phyloP scores from a whole-genome alignment of 805 yeast species.

The Yarrowia osloensis region DNA sequence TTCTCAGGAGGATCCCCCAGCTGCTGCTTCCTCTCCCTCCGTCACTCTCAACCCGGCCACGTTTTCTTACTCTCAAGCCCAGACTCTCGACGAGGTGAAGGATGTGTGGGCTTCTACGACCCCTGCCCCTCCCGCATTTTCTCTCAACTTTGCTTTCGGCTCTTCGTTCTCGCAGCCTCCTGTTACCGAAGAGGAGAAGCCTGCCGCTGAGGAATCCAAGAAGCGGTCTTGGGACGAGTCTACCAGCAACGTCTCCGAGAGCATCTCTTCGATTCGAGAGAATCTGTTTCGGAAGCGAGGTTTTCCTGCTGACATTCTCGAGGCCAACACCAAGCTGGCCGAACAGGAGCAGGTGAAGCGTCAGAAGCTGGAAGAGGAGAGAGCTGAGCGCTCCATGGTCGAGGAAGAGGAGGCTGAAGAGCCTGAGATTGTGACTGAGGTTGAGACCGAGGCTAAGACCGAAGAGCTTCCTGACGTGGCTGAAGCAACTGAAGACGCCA shows the following conservation, averaged over 20 bases:
- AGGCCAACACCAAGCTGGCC: constrained; percentile 17
- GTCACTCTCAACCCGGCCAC: neutral
- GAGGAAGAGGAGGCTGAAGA: neutral
- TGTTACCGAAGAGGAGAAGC: neutral
- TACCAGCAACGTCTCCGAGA: constrained; percentile 5
- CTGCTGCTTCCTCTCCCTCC: no score
- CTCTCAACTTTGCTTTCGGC: constrained; percentile 16
- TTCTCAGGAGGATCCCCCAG: no score
- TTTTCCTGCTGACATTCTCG: constrained; percentile 23
- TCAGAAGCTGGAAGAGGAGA: constrained; percentile 12
- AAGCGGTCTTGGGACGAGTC: constrained; percentile 16
- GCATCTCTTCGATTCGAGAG: constrained; percentile 11
- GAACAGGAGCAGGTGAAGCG: constrained; percentile 1
- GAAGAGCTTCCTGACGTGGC: neutral
- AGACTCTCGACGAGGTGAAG: constrained; percentile 12
- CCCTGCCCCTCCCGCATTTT: neutral
- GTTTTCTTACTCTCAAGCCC: constrained; percentile 15
- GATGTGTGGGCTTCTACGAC: constrained; percentile 1
- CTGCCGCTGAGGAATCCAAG: neutral
- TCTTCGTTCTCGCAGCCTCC: constrained; percentile 9
- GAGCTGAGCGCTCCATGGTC: neutral
- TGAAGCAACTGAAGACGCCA: neutral
- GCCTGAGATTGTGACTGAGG: neutral
- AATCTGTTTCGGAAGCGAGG: constrained; percentile 27
- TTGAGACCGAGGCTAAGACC: neutral